Conservation (phyloP, 805 yeast species). For the Ogataea naganishii region DNA sequence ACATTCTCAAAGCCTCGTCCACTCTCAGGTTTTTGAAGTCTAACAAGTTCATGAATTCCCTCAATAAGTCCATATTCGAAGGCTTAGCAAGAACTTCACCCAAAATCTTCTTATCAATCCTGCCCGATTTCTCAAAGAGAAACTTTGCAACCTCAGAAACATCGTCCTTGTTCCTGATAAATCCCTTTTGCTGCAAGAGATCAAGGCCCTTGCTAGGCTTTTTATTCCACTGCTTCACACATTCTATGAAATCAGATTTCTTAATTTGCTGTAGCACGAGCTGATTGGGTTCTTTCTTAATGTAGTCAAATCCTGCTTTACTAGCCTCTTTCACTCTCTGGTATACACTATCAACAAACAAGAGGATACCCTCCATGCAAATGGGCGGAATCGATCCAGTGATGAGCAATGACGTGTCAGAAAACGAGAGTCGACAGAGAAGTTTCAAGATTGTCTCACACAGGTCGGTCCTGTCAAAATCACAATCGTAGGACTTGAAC, state of each 20-base stretch:
- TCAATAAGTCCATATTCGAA: conserved; percentile 47
- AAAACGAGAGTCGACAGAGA: conserved; percentile 69
- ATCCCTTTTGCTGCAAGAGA: conserved; percentile 53
- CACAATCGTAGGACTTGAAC: conserved; percentile 84
- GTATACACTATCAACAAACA: conserved; percentile 56
- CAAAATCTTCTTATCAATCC: conserved; percentile 77
- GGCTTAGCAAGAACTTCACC: conserved; percentile 86
- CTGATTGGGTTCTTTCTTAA: conserved; percentile 14
- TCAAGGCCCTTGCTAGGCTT: conserved; percentile 72
- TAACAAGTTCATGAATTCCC: conserved; percentile 57
- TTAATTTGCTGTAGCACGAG: conserved; percentile 35
- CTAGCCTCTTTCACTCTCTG: conserved; percentile 33
- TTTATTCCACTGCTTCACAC: conserved; percentile 68
- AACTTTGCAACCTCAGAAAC: conserved; percentile 63
- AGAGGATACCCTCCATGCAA: conserved; percentile 79
- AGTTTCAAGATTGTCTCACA: conserved; percentile 59
- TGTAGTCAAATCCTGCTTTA: conserved; percentile 14
- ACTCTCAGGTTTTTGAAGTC: conserved; percentile 75
- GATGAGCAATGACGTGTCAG: conserved; percentile 73
- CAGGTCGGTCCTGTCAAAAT: conserved; percentile 76
- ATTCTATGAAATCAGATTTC: conserved; percentile 70
- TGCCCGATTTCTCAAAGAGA: conserved; percentile 66
- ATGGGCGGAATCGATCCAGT: conserved; percentile 89
- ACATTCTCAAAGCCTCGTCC: conserved; percentile 83
- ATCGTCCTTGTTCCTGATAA: conserved; percentile 43